Evolutionary conservation across 2,329 filamentous ascomycete species (phyloP), one percentile per base, ranked within the genome.

Genomic region (Aspergillus awamori): DNA sequence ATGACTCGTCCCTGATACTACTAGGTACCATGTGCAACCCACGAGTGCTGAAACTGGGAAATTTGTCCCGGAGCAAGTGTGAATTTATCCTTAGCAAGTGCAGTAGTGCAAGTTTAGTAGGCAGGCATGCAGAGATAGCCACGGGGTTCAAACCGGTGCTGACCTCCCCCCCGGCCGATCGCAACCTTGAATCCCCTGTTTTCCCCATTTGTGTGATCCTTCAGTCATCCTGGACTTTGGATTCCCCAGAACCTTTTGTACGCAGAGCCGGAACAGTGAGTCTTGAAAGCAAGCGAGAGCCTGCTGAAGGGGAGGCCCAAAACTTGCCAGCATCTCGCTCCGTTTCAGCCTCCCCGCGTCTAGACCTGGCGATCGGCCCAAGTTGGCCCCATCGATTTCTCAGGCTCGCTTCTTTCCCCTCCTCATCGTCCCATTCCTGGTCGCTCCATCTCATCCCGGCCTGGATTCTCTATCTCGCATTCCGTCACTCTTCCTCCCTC

Each of bases 351-450:
- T 61, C 63, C 63, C 65, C 61, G 63, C 66, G 70, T 74, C 72
- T 74, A 74, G 72, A 73, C 72, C 71, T 66, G 70, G 66, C 70
- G 63, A 68, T 70, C 68, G 67, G 59, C 65, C 61, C 62, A 65
- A 63, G 63, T 63, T 60, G 63, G 63, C 69, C 69, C 68, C 69
- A 63, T 59, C 51, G 51, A 63, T 61, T 63, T 67, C 63, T 64
- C 59, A 61, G 47, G 41, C 41, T 45, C 58, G 47, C 47, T 51
- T 33, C 47, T 61, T 36, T 63, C 63, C 60, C 61, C 61, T 60
- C 55, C 33, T 64, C 58, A 45, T 49, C 55, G 51, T 59, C 36
- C 15, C 51, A 43, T 33, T 59, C 55, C 63, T 63, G 63, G 55
- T 39, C 38, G 57, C 54, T 49, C 53, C 24, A 38, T 55, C 51